These are phyloP conservation scores for Lindgomyces ingoldianus DNA, from an alignment of 495 filamentous ascomycete species.

Conservation along the genomic window DNA sequence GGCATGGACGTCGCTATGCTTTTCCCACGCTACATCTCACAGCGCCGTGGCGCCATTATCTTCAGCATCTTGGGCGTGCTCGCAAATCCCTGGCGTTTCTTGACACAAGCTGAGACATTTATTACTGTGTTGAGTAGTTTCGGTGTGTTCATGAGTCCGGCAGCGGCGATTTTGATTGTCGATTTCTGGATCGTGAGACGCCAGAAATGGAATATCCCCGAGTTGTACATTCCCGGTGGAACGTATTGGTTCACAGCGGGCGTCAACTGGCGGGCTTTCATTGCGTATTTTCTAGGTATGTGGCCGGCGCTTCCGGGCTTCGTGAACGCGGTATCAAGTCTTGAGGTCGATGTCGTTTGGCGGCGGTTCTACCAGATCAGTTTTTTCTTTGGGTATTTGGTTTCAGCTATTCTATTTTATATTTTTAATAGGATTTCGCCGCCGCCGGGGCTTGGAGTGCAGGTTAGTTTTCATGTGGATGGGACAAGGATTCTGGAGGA, in stretches of 20 bases:
- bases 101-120: constrained; percentile 12
- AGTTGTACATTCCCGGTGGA: constrained; percentile 44
- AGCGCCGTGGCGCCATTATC: constrained; percentile 15
- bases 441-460: not conserved
- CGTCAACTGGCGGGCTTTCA: constrained; percentile 49
- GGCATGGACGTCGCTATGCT: constrained; percentile 50
- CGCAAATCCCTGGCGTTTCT: constrained; percentile 19
- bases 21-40: constrained; percentile 12
- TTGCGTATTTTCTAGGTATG: constrained; percentile 42
- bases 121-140: constrained; percentile 24
- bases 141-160: constrained; percentile 18
- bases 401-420: constrained; percentile 2
- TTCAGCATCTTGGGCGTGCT: constrained; percentile 12
- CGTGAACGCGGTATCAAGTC: not conserved
- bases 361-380: constrained; percentile 8
- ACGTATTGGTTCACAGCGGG: constrained; percentile 50
- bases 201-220: constrained; percentile 46
- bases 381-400: constrained; percentile 12
- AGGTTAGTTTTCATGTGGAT: constrained; percentile 11
- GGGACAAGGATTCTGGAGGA: not conserved
- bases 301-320: constrained; percentile 14
- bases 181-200: constrained; percentile 44
- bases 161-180: constrained; percentile 16
- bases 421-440: constrained; percentile 5
- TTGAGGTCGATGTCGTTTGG: constrained; percentile 1